phyloP scores from a whole-genome alignment of 2,329 filamentous ascomycete genomes.

The Bertia moriformis region DNA sequence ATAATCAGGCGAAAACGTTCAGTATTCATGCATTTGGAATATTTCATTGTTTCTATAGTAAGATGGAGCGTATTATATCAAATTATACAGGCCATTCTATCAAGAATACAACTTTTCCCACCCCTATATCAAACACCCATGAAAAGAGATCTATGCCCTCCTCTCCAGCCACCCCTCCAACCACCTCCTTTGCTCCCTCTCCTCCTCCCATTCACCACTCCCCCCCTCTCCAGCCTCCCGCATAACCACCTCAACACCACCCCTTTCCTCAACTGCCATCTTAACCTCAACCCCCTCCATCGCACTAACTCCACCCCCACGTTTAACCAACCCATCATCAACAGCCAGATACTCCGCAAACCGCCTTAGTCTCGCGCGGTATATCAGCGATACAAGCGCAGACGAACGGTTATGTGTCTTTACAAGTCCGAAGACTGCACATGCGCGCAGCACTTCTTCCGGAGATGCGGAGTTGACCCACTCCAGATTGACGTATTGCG shows the following conservation, averaged over 20 bases:
- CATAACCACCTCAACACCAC: not conserved
- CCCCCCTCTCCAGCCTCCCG: not conserved
- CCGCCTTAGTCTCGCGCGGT: constrained; percentile 21
- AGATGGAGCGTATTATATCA: too few relatives aligned
- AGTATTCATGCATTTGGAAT: too few relatives aligned
- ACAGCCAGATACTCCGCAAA: constrained; percentile 31
- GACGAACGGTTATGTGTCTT: constrained; percentile 9
- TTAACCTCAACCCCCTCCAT: constrained; percentile 11
- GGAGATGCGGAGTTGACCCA: constrained; percentile 11
- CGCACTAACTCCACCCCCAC: constrained; percentile 26
- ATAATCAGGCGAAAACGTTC: too few relatives aligned
- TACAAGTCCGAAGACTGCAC: constrained; percentile 8
- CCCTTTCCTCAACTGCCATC: not conserved
- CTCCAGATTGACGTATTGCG: constrained; percentile 5
- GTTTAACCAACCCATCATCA: constrained; percentile 36
- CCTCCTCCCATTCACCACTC: constrained; percentile 17
- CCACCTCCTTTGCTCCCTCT: not conserved
- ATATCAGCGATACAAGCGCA: constrained; percentile 16
- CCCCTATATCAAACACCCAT: too few relatives aligned
- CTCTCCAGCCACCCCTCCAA: not conserved
- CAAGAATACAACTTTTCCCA: too few relatives aligned
- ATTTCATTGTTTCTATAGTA: too few relatives aligned
- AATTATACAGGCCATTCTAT: too few relatives aligned
- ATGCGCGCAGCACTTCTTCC: constrained; percentile 18
- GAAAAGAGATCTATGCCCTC: too few relatives aligned